Evolutionary conservation across 164 flowering plant genomes (phyloP).

Genomic region (Aristolochia fimbriata): DNA sequence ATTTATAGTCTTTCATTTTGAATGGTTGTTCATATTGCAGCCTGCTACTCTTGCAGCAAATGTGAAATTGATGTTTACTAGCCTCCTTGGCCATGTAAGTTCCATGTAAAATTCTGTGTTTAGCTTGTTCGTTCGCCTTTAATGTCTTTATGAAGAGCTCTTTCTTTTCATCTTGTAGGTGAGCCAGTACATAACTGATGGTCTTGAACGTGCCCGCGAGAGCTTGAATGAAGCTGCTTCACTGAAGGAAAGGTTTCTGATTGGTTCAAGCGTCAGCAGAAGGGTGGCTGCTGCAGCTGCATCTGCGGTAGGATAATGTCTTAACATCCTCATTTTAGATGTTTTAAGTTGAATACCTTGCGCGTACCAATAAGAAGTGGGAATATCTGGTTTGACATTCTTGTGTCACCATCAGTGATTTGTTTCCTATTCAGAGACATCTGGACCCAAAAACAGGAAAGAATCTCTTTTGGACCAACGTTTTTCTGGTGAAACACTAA

Average conservation of each 20-base stretch:
- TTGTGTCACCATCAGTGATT: neutral
- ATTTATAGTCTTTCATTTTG: neutral
- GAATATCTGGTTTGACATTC: no score
- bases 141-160: slow-evolving; percentile 2
- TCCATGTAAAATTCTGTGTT: slow-evolving; percentile 3
- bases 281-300: slow-evolving; percentile 99
- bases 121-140: no score
- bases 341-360: no score
- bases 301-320: slow-evolving; percentile 60
- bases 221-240: slow-evolving; percentile 91
- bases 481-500: no score
- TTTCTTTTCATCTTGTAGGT: slow-evolving; percentile 38
- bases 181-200: slow-evolving; percentile 80
- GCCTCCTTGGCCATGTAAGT: slow-evolving; percentile 91
- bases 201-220: slow-evolving; percentile 92
- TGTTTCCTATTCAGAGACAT: neutral
- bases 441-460: no score
- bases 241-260: slow-evolving; percentile 84
- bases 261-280: slow-evolving; percentile 75
- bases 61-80: slow-evolving; percentile 77
- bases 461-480: no score
- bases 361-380: no score
- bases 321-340: no score
- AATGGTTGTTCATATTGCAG: slow-evolving; percentile 35
- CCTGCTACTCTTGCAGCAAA: slow-evolving; percentile 80